Percentiles rank a stretch among this genome's conserved stretches.
These are phyloP conservation scores for Saccharum spontaneum DNA, from an alignment of 176 grass and related monocot species.

Conservation along the genomic window DNA sequence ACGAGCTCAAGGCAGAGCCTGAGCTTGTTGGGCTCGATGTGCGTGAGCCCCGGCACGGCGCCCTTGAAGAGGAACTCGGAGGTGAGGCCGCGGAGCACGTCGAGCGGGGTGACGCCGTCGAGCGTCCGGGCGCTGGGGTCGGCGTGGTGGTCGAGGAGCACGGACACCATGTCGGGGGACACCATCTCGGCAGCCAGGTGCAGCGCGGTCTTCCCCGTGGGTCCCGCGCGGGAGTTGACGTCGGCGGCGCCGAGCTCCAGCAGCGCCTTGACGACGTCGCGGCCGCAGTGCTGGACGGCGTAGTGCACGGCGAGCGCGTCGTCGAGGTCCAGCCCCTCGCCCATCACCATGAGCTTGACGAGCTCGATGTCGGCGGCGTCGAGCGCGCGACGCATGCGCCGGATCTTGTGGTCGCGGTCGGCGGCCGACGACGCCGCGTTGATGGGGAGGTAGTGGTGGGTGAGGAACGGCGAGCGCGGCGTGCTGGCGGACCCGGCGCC, in stretches of 20 bases:
- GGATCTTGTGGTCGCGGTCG: conserved; percentile 92
- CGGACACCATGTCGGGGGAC: conserved; percentile 91
- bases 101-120: conserved; percentile 78
- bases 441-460: conserved; percentile 65
- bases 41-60: conserved; percentile 79
- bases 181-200: conserved; percentile 96
- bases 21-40: conserved; percentile 98
- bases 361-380: conserved; percentile 97
- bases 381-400: conserved; percentile 87
- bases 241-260: conserved; percentile 97
- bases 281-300: conserved; percentile 81
- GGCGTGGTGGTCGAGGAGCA: conserved; percentile 97
- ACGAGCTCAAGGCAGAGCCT: conserved; percentile 95
- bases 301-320: conserved; percentile 95
- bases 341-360: conserved; percentile 99
- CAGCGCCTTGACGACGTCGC: conserved; percentile 96
- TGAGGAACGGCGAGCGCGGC: conserved; percentile 68
- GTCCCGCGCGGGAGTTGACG: conserved; percentile 79
- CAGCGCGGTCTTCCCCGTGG: conserved; percentile 74
- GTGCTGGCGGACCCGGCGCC: background rate
- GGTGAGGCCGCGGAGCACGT: conserved; percentile 87
- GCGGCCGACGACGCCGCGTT: conserved; percentile 23
- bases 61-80: conserved; percentile 99
- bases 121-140: conserved; percentile 78
- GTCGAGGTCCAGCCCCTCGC: conserved; percentile 95